A percentile compares a stretch with the other conserved stretches of the same genome.
These are phyloP conservation scores for Gynostemma pentaphyllum DNA, from an alignment of 306 rosid species.

Conservation along the genomic window DNA sequence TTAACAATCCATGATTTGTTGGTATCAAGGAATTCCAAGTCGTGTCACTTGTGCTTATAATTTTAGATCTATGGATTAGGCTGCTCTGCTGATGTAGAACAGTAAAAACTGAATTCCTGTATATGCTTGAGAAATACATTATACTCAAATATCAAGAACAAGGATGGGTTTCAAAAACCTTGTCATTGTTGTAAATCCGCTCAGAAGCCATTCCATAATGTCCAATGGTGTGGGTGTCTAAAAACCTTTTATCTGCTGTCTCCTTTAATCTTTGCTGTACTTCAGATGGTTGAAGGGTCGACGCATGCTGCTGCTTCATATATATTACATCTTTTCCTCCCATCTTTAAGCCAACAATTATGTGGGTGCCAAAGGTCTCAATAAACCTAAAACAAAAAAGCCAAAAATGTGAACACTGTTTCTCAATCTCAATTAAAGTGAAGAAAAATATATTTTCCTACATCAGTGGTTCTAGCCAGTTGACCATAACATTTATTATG, in stretches of 20 bases:
- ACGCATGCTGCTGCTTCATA: slow-evolving; percentile 90
- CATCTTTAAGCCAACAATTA: slow-evolving; percentile 91
- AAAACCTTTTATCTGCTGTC: slow-evolving; percentile 78
- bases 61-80: no score
- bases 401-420: neutral
- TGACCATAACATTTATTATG: neutral
- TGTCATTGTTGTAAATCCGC: slow-evolving; percentile 48
- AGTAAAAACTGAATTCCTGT: no score
- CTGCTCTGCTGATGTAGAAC: no score
- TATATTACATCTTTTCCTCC: slow-evolving; percentile 96
- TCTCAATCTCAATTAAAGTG: neutral
- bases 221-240: slow-evolving; percentile 48
- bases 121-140: neutral
- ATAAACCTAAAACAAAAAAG: slow-evolving; percentile 51
- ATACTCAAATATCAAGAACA: neutral
- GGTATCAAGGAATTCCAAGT: no score
- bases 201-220: slow-evolving; percentile 44
- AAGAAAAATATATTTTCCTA: neutral
- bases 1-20: no score
- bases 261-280: slow-evolving; percentile 83
- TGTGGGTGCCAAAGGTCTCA: slow-evolving; percentile 84
- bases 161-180: slow-evolving; percentile 24
- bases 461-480: neutral
- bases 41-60: no score
- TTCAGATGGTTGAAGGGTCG: slow-evolving; percentile 79